Conservation (phyloP, 2,329 filamentous ascomycete genomes). For the Cladorrhinum sp. region DNA sequence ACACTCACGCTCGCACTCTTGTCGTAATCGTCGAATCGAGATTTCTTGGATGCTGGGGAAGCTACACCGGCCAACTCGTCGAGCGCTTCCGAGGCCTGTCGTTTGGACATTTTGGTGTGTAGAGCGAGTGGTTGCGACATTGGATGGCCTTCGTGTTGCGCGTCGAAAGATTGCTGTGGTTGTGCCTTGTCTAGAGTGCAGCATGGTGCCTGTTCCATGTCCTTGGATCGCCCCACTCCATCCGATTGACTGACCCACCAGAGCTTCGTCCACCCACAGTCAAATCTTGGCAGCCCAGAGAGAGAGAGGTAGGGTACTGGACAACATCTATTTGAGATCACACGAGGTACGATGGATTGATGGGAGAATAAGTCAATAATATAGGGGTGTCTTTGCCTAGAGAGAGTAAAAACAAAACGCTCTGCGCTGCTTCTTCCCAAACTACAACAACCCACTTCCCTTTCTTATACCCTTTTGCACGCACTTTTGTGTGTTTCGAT, state of each 20-base stretch:
- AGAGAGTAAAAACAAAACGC: neutral
- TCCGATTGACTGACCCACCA: slow-evolving; percentile 15
- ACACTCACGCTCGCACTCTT: slow-evolving; percentile 29
- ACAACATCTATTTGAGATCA: no score
- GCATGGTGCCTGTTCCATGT: slow-evolving; percentile 7
- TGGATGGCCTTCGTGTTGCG: neutral
- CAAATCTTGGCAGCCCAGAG: slow-evolving; percentile 10
- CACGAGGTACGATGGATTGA: no score
- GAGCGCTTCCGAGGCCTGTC: slow-evolving; percentile 58
- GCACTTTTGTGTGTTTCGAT: neutral
- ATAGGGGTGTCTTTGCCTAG: neutral
- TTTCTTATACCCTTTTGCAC: neutral
- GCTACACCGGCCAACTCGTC: slow-evolving; percentile 53
- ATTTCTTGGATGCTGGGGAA: slow-evolving; percentile 59
- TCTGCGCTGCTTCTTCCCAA: neutral
- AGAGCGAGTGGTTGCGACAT: neutral
- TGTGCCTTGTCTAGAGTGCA: neutral
- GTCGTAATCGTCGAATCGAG: slow-evolving; percentile 47
- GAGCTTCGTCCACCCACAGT: slow-evolving; percentile 8
- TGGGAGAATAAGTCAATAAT: neutral
- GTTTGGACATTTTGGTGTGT: slow-evolving; percentile 40
- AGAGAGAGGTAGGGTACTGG: neutral
- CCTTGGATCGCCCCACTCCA: neutral
- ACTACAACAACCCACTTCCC: neutral
- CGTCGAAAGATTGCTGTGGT: neutral